These are phyloP conservation scores for Escallonia rubra DNA, from an alignment of 129 eudicot species.

Conservation along the genomic window DNA sequence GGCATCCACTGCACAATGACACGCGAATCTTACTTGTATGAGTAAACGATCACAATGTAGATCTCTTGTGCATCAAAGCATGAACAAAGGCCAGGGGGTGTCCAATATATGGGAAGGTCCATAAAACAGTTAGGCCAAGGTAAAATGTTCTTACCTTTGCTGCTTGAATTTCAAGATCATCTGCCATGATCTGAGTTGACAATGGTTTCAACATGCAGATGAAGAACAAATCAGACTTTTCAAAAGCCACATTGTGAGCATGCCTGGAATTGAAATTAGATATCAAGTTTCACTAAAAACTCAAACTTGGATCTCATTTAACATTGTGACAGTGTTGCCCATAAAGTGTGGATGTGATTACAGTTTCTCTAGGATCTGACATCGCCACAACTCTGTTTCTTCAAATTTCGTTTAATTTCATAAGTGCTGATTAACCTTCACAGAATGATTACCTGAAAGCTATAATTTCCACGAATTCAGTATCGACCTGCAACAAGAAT, in stretches of 20 bases:
- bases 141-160: constrained; percentile 54
- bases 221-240: constrained; percentile 87
- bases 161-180: constrained; percentile 84
- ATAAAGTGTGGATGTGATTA: too few species aligned
- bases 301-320: too few species aligned
- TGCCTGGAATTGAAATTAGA: constrained; percentile 37
- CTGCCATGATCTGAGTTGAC: constrained; percentile 53
- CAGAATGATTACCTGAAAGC: constrained; percentile 57
- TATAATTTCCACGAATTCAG: constrained; percentile 76
- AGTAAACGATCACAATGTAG: too few species aligned
- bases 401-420: not conserved
- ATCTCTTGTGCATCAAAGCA: too few species aligned
- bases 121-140: too few species aligned
- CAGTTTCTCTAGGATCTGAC: too few species aligned
- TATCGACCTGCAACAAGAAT: constrained; percentile 46
- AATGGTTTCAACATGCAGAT: constrained; percentile 71
- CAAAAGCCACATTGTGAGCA: constrained; percentile 77
- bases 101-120: too few species aligned
- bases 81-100: too few species aligned
- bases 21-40: not conserved
- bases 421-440: not conserved
- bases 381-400: too few species aligned
- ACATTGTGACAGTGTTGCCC: too few species aligned
- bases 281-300: not conserved
- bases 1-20: constrained; percentile 80